These are phyloP conservation scores for Lepidium sativum DNA, from an alignment of 345 rosid species.

Conservation along the genomic window DNA sequence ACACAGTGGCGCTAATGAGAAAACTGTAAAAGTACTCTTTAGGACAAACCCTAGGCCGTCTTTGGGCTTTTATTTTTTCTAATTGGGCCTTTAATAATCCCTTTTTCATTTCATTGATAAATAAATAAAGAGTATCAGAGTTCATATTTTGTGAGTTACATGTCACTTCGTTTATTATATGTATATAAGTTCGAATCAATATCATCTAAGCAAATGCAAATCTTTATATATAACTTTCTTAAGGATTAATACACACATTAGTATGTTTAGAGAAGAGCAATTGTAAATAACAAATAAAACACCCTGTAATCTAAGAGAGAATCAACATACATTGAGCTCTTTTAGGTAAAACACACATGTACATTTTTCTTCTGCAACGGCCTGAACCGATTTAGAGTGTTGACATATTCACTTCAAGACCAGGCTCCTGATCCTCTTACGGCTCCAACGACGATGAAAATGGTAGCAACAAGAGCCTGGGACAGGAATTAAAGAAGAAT, in stretches of 20 bases:
- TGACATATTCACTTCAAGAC: background rate
- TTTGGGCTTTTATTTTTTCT: conserved; percentile 13
- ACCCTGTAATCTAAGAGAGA: background rate
- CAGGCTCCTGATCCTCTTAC: conserved; percentile 12
- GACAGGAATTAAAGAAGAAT: background rate
- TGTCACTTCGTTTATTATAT: background rate
- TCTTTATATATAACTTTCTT: background rate
- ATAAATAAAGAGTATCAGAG: too few species aligned
- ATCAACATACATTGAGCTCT: background rate
- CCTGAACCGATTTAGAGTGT: background rate
- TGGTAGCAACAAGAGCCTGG: conserved; percentile 16
- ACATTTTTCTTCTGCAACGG: background rate
- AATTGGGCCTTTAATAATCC: background rate
- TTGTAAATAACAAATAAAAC: background rate
- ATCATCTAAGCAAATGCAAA: background rate
- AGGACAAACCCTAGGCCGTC: background rate
- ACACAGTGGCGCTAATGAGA: conserved; percentile 4
- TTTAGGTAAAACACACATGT: background rate
- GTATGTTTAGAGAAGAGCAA: background rate
- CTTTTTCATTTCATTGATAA: background rate
- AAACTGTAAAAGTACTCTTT: background rate
- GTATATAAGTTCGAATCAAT: background rate
- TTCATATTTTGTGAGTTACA: background rate
- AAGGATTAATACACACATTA: background rate
- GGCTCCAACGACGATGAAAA: conserved; percentile 6